Evolutionary conservation across 2,329 filamentous ascomycete genomes (phyloP).

Genomic region (Venturia asperata): DNA sequence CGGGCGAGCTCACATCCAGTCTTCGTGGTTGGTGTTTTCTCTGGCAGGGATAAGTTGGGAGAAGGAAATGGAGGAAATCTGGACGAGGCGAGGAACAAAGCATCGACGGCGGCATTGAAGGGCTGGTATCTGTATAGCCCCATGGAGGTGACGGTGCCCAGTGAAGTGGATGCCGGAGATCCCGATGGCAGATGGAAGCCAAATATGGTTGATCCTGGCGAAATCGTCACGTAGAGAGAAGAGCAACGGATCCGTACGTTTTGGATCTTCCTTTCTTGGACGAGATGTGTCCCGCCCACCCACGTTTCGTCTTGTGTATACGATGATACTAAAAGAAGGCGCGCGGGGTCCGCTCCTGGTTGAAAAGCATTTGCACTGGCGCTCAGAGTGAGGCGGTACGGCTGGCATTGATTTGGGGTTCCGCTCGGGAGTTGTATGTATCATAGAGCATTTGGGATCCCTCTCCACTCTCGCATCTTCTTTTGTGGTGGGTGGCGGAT

Average conservation of each 20-base stretch:
- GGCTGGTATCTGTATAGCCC: conserved; percentile 96
- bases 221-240: conserved; percentile 41
- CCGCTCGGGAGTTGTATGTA: not conserved
- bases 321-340: not conserved
- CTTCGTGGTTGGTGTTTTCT: conserved; percentile 90
- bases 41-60: conserved; percentile 81
- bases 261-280: not conserved
- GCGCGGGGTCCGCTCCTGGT: not conserved
- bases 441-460: conserved; percentile 13
- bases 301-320: not conserved
- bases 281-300: not conserved
- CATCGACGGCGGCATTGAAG: conserved; percentile 79
- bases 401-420: conserved; percentile 1
- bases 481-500: not conserved
- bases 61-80: conserved; percentile 79
- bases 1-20: conserved; percentile 78
- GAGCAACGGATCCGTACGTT: not conserved
- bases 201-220: conserved; percentile 51
- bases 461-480: conserved; percentile 6
- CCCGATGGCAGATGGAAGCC: conserved; percentile 43
- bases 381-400: not conserved
- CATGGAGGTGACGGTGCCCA: conserved; percentile 45
- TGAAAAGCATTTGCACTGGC: conserved; percentile 6
- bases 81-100: conserved; percentile 68
- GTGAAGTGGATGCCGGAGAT: conserved; percentile 38